Evolutionary conservation across 2,329 filamentous ascomycete genomes (phyloP), one percentile per base, ranked within the genome.

Genomic region (Colletotrichum ledebouriae): DNA sequence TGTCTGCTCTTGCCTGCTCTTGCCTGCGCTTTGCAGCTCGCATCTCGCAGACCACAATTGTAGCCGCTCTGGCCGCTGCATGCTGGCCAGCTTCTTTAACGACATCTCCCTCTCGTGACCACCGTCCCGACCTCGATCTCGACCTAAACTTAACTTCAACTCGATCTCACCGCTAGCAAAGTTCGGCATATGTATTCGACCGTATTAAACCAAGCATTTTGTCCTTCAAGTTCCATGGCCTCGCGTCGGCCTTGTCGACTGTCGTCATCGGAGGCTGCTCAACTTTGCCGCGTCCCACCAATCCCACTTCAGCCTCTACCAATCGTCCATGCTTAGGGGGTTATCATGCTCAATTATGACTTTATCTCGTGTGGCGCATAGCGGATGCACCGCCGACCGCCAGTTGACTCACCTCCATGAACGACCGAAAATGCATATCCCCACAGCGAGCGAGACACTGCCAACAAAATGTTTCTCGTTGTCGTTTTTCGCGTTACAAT

Each of bases 231-330:
- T 11, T 42, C 33, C 20, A 65, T 22, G 65, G 39, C 60, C 46
- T 64, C 60, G 53, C 33, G 33, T 12, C 17, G 46, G 49, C 53
- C 46, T 37, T 49, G 39, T 56, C 55, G 13, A 59, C 20, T 47
- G 64, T 58, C 53, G 52, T 63, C 52, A 58, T 59, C 37, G 22
- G 49, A 42, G n/a, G 37, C 20, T 42, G 17, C 33, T 41, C 33
- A 50, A 56, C 34, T 65, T 33, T 33, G 34, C 61, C 22, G 55
- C 13, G 61, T 53, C 49, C 65, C 61, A 37, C 55, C 13, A 37
- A 55, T 56, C 33, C 47, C 53, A 42, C 65, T 41, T 57, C 49
- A 68, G 61, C 55, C 55, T 55, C 60, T 68, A 59, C 49, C 61
- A 56, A 56, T 46, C n/a, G 55, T 59, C 56, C 60, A 68, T 55